These are phyloP conservation scores for Russula olivacea DNA, from an alignment of 768 basidiomycete genomes.

Conservation along the genomic window DNA sequence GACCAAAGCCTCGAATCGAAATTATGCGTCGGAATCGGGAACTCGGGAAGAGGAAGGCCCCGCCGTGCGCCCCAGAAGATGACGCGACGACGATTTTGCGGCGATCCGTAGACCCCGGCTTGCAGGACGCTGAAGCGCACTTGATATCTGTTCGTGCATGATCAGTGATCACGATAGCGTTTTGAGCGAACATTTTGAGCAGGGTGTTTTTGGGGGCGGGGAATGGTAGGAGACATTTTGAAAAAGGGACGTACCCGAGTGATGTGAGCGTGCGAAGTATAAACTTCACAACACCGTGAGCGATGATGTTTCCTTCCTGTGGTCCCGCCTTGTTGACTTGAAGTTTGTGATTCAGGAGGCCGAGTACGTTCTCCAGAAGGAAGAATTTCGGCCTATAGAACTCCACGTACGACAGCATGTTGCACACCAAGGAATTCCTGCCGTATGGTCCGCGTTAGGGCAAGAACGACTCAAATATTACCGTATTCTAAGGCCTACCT, in stretches of 20 bases:
- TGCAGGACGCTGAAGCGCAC: constrained; percentile 59
- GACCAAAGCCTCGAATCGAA: constrained; percentile 29
- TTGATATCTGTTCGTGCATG: constrained; percentile 47
- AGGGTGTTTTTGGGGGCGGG: neutral
- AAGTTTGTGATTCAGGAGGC: constrained; percentile 49
- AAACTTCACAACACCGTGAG: constrained; percentile 60
- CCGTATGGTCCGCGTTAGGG: neutral
- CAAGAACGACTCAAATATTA: neutral
- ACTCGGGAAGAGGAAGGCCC: constrained; percentile 51
- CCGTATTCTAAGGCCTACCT: constrained; percentile 35
- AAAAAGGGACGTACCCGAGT: constrained; percentile 52
- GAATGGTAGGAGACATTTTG: too few species aligned
- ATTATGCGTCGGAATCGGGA: constrained; percentile 59
- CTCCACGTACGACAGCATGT: constrained; percentile 68
- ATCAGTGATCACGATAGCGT: neutral
- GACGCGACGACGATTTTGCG: constrained; percentile 60
- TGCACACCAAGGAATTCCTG: constrained; percentile 59
- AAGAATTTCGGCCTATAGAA: constrained; percentile 57
- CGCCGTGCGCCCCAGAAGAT: constrained; percentile 64
- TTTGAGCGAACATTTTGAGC: neutral
- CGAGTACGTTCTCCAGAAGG: constrained; percentile 68
- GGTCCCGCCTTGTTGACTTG: constrained; percentile 33
- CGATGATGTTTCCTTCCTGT: constrained; percentile 36
- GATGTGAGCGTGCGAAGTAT: constrained; percentile 53
- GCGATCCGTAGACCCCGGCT: constrained; percentile 65